Conservation (phyloP, 139 green algal genomes). For the Pleodorina starrii region DNA sequence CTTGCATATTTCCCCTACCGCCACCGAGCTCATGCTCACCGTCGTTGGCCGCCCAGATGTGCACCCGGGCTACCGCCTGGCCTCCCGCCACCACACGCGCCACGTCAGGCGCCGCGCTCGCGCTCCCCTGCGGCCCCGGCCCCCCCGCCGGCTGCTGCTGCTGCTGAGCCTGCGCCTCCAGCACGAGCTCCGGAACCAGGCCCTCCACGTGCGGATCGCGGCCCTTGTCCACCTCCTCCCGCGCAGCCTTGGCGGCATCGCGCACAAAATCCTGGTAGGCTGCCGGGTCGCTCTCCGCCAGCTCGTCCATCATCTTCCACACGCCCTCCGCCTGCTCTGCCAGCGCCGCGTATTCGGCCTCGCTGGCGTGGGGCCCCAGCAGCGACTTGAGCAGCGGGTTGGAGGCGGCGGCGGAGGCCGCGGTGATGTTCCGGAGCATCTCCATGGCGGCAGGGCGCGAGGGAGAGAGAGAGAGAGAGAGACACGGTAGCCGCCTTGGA, state of each 20-base stretch:
- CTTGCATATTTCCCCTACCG: too few relatives aligned
- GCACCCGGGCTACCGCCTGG: constrained; percentile 29
- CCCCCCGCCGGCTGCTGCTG: neutral
- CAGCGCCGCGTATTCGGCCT: neutral
- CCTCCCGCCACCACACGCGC: neutral
- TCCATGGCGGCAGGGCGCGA: too few relatives aligned
- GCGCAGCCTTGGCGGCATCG: neutral
- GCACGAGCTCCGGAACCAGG: constrained; percentile 22
- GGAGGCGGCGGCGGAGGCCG: constrained; percentile 15
- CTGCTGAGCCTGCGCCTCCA: constrained; percentile 31
- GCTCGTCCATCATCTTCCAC: constrained; percentile 29
- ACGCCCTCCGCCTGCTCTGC: neutral
- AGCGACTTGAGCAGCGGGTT: constrained; percentile 38
- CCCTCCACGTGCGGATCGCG: constrained; percentile 16
- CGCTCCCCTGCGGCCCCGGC: neutral
- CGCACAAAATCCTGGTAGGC: neutral
- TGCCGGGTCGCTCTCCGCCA: constrained; percentile 24
- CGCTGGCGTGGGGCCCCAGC: constrained; percentile 9
- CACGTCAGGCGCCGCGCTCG: neutral
- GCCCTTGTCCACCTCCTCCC: constrained; percentile 4
- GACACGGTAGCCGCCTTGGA: too few relatives aligned
- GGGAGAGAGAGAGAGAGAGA: too few relatives aligned
- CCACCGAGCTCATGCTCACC: constrained; percentile 30
- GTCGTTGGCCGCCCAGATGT: constrained; percentile 32
- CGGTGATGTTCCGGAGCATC: constrained; percentile 36